Evolutionary conservation across 225 moss, liverwort and hornwort genomes (phyloP).

Genomic region (Pseudisothecium myosuroides): DNA sequence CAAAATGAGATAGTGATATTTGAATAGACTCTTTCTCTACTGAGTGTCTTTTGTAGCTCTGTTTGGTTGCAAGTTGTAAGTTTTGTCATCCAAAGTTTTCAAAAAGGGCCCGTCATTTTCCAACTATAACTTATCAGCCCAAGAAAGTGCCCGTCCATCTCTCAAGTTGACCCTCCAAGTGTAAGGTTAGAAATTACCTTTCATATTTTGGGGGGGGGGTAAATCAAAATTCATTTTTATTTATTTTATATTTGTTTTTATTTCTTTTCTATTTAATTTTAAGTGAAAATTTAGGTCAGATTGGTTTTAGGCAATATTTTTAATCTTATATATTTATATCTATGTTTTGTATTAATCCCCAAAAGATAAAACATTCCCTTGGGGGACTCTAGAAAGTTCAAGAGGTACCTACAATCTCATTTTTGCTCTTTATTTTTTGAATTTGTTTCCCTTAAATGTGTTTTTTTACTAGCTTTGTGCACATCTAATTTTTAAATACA

Average conservation of each 20-base stretch:
- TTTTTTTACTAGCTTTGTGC: no score
- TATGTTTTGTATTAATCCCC: no score
- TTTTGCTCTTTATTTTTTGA: no score
- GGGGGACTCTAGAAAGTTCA: rapidly evolving
- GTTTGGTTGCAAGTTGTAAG: background rate
- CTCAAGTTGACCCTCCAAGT: background rate
- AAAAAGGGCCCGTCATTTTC: background rate
- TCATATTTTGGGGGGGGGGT: no score
- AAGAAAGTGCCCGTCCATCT: rapidly evolving
- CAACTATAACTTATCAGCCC: background rate
- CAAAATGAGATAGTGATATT: rapidly evolving
- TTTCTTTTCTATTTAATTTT: background rate
- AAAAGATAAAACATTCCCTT: no score
- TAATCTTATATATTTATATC: no score
- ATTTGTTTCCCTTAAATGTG: no score
- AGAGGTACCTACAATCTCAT: no score
- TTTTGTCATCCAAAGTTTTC: background rate
- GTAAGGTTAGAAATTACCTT: background rate
- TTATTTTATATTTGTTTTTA: no score
- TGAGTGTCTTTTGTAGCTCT: rapidly evolving
- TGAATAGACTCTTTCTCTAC: background rate
- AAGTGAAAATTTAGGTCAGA: rapidly evolving
- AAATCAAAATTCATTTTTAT: no score
- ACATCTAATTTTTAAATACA: no score
- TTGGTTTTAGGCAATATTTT: no score